Conservation (phyloP, 495 filamentous ascomycete genomes). For the Neurospora sp. region DNA sequence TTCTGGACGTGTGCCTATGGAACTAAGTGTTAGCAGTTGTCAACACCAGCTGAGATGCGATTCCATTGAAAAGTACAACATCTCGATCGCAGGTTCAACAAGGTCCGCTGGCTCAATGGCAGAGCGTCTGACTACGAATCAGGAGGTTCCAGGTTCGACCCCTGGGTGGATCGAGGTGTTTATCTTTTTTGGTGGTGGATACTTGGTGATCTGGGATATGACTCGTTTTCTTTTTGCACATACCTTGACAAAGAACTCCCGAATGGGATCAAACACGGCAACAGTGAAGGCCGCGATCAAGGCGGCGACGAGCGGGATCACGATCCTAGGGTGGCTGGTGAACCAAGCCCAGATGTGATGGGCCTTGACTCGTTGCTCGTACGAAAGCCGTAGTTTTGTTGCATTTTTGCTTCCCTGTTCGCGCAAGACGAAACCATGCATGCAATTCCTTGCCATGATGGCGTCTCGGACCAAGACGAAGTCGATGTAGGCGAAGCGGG, state of each 20-base stretch:
- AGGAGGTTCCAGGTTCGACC: background rate
- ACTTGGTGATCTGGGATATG: background rate
- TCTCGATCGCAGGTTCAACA: background rate
- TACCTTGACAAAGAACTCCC: constrained; percentile 78
- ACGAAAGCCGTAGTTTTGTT: constrained; percentile 68
- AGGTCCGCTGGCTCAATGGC: background rate
- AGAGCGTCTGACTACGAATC: background rate
- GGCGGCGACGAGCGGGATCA: constrained; percentile 73
- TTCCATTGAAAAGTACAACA: background rate
- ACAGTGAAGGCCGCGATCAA: constrained; percentile 75
- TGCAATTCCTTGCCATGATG: constrained; percentile 83
- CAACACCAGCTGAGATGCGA: background rate
- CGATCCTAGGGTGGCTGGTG: constrained; percentile 76
- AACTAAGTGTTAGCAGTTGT: background rate
- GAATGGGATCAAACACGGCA: constrained; percentile 84
- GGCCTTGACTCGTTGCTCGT: constrained; percentile 63
- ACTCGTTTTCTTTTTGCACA: background rate
- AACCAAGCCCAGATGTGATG: constrained; percentile 84
- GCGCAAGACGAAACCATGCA: constrained; percentile 70
- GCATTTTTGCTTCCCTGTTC: constrained; percentile 66
- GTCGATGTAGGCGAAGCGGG: constrained; percentile 69
- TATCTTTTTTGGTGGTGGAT: background rate
- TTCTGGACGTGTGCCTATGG: constrained; percentile 59
- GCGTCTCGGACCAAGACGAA: constrained; percentile 60
- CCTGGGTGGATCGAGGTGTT: background rate